Percentiles rank a stretch among this genome's conserved stretches.
Evolutionary conservation across 2,329 filamentous ascomycete genomes (phyloP).

Genomic region (Sordariomycetes sp.): DNA sequence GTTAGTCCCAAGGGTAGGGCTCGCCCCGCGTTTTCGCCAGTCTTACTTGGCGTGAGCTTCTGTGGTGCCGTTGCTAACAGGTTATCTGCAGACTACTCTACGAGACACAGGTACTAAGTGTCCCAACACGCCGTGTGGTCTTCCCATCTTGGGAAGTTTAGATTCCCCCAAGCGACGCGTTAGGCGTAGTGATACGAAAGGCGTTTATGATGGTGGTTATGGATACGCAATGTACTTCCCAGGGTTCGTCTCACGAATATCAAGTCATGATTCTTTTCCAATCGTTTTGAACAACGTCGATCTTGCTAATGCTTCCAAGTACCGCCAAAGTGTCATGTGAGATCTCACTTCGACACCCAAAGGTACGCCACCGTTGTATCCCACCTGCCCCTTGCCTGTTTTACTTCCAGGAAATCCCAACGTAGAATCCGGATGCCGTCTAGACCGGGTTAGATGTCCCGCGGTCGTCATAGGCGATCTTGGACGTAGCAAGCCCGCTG

Average conservation of each 20-base stretch:
- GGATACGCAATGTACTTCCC: neutral
- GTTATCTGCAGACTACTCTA: constrained; percentile 20
- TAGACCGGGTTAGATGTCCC: neutral
- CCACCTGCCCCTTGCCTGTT: neutral
- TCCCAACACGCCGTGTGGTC: neutral
- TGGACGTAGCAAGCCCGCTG: neutral
- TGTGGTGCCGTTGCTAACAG: neutral
- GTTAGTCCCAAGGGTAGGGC: constrained; percentile 73
- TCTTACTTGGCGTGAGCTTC: neutral
- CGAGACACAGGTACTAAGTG: constrained; percentile 23
- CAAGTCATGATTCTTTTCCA: neutral
- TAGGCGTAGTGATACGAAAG: neutral
- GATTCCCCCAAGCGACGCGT: neutral
- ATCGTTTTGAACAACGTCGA: neutral
- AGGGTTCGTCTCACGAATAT: constrained; percentile 17
- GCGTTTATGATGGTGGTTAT: neutral
- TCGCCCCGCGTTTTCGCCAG: neutral
- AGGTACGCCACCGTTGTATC: neutral
- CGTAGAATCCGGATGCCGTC: neutral
- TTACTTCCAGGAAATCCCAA: neutral
- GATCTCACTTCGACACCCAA: neutral
- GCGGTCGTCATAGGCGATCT: neutral
- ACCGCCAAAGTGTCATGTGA: neutral
- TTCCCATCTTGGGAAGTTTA: neutral
- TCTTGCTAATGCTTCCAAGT: constrained; percentile 4